Conservation (phyloP, 2,329 filamentous ascomycete genomes). For the Epichloe glyceriae region DNA sequence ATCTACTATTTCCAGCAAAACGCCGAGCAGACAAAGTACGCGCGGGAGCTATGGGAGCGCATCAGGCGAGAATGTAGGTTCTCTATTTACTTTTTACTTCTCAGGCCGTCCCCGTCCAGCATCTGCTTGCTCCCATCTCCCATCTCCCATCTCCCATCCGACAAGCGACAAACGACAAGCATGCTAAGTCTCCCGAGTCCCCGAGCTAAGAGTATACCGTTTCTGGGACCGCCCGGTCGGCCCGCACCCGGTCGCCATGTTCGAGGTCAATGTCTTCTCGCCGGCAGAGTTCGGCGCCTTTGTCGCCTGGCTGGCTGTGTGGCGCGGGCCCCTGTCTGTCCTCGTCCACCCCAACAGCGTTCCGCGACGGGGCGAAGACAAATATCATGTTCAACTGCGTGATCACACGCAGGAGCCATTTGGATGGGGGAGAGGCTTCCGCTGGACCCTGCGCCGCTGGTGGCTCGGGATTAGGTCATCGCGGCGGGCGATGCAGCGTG, state of each 20-base stretch:
- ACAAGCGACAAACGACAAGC: neutral
- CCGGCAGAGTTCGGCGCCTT: constrained; percentile 85
- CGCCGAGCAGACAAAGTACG: constrained; percentile 50
- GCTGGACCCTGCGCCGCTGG: constrained; percentile 29
- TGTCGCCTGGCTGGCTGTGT: constrained; percentile 70
- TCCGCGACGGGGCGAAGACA: constrained; percentile 21
- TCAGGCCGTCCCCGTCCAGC: neutral
- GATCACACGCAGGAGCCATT: constrained; percentile 58
- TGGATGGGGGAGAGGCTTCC: constrained; percentile 61
- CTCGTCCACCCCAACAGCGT: constrained; percentile 74
- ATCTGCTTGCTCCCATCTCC: too few relatives aligned
- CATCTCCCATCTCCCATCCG: too few relatives aligned
- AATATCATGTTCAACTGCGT: constrained; percentile 23
- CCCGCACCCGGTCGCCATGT: constrained; percentile 77
- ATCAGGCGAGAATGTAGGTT: constrained; percentile 62
- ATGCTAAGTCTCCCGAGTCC: constrained; percentile 40
- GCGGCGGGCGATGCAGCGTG: too few relatives aligned
- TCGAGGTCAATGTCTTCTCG: constrained; percentile 80
- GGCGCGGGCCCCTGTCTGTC: constrained; percentile 66
- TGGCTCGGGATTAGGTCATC: neutral
- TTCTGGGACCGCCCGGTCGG: constrained; percentile 69
- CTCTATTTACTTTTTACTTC: constrained; percentile 10
- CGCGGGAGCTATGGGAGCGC: constrained; percentile 60
- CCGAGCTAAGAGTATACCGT: constrained; percentile 69
- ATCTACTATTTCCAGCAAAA: constrained; percentile 67